Evolutionary conservation across 139 green algal genomes (phyloP), one percentile per base, ranked within the genome.

Genomic region (Marvania coccoides): DNA sequence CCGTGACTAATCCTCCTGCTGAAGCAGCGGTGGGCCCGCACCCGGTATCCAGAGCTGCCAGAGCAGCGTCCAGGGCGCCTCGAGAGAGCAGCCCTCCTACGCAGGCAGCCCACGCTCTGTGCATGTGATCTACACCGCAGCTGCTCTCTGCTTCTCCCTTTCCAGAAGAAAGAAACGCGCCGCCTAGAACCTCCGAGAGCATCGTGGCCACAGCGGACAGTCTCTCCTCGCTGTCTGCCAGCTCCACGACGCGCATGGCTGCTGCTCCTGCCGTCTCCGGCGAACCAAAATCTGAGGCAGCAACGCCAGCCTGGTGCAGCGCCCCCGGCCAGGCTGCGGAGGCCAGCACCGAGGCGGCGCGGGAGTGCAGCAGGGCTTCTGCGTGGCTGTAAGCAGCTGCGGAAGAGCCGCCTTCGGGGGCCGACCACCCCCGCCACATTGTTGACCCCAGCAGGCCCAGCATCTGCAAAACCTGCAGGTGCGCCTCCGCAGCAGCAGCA

Each of bases 391-490:
- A 2, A 26, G 28, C 65, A 26, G 36, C 37, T 30, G 35, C 29
- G 5, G 24, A 6, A 1, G 29, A 19, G 4, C 51, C 58, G 12
- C 35, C 8, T 14, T 31, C 12, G 0, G 69, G 61, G 5, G 69
- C 59, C 30, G n/a, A 0, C 61, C 61, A 76, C 37, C 63, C 61
- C 14, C 37, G 19, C 69, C 69, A 76, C 47, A 70, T 65, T n/a
- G 36, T 14, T 2, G 28, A 63, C 28, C 69, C 69, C 15, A 76
- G 33, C 2, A 23, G 53, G 34, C 47, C 61, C n/a, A 72, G 48
- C 61, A 76, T 65, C 60, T 76, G 47, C 19, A 76, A 14, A 0
- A 76, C 48, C 60, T 76, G 61, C 19, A 58, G 26, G n/a, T 64
- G 19, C 31, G 60, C 60, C 15, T 76, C 69, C 13, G 46, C 42